Percentiles rank a stretch among this genome's conserved stretches.
Evolutionary conservation across 352 stramenopile species (phyloP).

Genomic region (Thraustochytrium striatum): DNA sequence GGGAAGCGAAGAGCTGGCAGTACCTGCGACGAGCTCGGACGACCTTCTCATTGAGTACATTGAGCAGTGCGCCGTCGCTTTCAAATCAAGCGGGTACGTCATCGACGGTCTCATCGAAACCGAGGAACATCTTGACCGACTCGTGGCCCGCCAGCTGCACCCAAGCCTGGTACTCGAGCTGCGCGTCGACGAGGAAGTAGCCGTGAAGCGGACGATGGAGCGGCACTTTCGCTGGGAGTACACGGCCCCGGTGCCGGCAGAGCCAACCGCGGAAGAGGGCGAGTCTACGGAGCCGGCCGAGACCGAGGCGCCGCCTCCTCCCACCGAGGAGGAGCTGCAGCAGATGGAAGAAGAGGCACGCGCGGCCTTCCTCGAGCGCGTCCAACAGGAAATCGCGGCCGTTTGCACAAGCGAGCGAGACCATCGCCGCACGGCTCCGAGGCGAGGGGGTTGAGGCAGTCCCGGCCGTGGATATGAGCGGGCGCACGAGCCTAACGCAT

Average conservation of each 20-base stretch:
- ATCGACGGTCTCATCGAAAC: neutral
- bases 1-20: too few species aligned
- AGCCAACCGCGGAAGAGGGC: neutral
- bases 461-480: neutral
- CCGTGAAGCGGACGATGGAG: slow-evolving; percentile 21
- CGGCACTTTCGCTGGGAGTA: neutral
- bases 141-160: neutral
- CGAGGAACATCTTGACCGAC: neutral
- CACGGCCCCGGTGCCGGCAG: neutral
- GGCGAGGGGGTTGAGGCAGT: neutral
- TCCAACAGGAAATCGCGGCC: too few species aligned
- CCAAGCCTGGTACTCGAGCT: neutral
- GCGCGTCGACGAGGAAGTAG: neutral
- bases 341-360: too few species aligned
- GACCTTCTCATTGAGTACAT: too few species aligned
- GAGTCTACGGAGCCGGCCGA: neutral
- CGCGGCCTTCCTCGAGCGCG: neutral
- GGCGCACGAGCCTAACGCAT: neutral
- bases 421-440: too few species aligned
- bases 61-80: too few species aligned
- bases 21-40: too few species aligned
- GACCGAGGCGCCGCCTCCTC: too few species aligned
- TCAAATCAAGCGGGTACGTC: slow-evolving; percentile 13
- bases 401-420: too few species aligned
- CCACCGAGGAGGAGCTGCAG: too few species aligned